Conservation (phyloP, 768 basidiomycete species). For the Grammothele lineata region DNA sequence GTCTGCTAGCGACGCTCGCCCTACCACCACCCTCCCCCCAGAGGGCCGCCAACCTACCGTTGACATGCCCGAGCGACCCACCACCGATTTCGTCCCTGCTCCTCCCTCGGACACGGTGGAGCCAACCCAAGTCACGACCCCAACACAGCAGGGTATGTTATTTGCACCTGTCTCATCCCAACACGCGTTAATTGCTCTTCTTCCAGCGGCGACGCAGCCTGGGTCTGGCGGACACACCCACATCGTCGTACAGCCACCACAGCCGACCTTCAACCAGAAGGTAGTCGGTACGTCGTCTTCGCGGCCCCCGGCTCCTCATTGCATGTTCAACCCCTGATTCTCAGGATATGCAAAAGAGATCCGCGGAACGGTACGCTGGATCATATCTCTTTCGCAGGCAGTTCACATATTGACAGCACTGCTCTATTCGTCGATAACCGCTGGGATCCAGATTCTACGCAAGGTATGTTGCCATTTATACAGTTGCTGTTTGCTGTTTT, state of each 20-base stretch:
- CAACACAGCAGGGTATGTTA: conserved; percentile 9
- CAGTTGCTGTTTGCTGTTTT: no score
- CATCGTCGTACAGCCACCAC: conserved; percentile 2
- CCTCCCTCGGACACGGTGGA: background rate
- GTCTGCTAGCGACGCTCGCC: no score
- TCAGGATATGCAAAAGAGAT: conserved; percentile 13
- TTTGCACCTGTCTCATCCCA: background rate
- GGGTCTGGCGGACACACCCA: conserved; percentile 6
- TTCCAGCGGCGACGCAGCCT: conserved; percentile 7
- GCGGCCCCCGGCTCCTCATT: no score
- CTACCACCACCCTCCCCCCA: no score
- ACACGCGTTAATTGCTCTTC: background rate
- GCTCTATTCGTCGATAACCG: no score
- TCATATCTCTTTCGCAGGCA: background rate
- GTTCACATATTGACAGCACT: no score
- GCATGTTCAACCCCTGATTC: background rate
- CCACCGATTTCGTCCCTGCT: conserved; percentile 5
- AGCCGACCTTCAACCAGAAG: conserved; percentile 11
- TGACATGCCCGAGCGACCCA: no score
- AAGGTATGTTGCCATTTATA: background rate
- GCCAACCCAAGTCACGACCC: conserved; percentile 7
- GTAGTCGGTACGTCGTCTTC: conserved; percentile 4
- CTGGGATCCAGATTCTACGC: conserved; percentile 1
- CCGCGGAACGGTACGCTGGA: conserved; percentile 6
- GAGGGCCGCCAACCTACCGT: no score